Percentiles rank a stretch among this genome's conserved stretches.
phyloP scores from a whole-genome alignment of 108 stramenopile species.

The Poteriospumella lacustris region DNA sequence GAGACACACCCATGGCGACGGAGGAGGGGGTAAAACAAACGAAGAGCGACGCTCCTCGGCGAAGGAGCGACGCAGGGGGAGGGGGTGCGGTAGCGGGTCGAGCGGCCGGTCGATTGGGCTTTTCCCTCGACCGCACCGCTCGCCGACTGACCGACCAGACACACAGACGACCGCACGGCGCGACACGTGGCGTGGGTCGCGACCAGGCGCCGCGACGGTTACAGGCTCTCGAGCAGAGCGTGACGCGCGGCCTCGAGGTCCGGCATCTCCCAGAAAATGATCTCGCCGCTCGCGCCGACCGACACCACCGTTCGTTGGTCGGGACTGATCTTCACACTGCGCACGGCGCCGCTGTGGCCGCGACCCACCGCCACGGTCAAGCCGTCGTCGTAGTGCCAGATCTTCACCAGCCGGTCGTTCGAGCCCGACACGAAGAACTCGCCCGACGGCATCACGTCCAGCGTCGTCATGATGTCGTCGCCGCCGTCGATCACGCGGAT shows the following conservation, averaged over 20 bases:
- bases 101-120: too few relatives aligned
- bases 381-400: slow-evolving; percentile 81
- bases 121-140: too few relatives aligned
- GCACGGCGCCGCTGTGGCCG: slow-evolving; percentile 68
- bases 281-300: slow-evolving; percentile 73
- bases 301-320: slow-evolving; percentile 62
- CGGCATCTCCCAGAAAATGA: slow-evolving; percentile 66
- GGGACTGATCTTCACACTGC: slow-evolving; percentile 59
- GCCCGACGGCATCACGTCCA: slow-evolving; percentile 65
- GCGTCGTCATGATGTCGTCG: slow-evolving; percentile 64
- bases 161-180: too few relatives aligned
- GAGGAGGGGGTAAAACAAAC: too few relatives aligned
- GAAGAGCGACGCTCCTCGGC: too few relatives aligned
- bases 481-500: slow-evolving; percentile 74
- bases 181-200: too few relatives aligned
- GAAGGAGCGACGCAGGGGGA: too few relatives aligned
- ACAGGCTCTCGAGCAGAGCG: not conserved
- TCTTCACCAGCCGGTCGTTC: slow-evolving; percentile 67
- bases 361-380: slow-evolving; percentile 51
- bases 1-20: too few relatives aligned
- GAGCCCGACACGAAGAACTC: slow-evolving; percentile 65
- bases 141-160: too few relatives aligned
- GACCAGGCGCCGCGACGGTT: too few relatives aligned
- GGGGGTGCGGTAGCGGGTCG: too few relatives aligned
- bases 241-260: not conserved